Evolutionary conservation across 2,329 filamentous ascomycete species (phyloP).

Genomic region (Sporothrix humicola): DNA sequence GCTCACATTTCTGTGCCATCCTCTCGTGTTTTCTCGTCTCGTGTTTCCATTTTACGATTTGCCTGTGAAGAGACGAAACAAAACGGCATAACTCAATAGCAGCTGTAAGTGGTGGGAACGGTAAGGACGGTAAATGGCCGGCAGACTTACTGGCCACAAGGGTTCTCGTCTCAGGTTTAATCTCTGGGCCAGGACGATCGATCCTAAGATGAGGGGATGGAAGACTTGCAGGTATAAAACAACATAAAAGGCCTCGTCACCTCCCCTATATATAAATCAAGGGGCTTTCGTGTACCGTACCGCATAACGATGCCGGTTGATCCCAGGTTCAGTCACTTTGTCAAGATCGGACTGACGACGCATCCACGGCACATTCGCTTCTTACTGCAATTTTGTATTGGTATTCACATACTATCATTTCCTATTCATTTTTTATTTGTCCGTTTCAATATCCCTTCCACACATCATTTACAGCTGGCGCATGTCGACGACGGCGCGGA

Average conservation of each 20-base stretch:
- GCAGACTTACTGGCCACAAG: not conserved
- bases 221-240: not conserved
- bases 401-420: conserved; percentile 1
- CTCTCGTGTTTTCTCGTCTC: not conserved
- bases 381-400: not conserved
- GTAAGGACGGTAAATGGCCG: not conserved
- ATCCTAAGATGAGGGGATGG: not conserved
- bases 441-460: not conserved
- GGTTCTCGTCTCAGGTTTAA: conserved; percentile 17
- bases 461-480: conserved; percentile 41
- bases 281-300: not conserved
- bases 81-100: not conserved
- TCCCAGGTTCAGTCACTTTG: not conserved
- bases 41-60: not conserved
- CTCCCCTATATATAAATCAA: not conserved
- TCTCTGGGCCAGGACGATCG: not conserved
- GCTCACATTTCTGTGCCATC: not conserved
- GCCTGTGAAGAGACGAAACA: not conserved
- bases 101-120: not conserved
- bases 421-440: conserved; percentile 1
- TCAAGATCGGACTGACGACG: no score
- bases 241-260: conserved; percentile 5
- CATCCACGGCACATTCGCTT: no score
- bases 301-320: not conserved
- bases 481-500: conserved; percentile 86